Evolutionary conservation across 2,329 filamentous ascomycete genomes (phyloP), one percentile per base, ranked within the genome.

Genomic region (Aureobasidium mangrovei): DNA sequence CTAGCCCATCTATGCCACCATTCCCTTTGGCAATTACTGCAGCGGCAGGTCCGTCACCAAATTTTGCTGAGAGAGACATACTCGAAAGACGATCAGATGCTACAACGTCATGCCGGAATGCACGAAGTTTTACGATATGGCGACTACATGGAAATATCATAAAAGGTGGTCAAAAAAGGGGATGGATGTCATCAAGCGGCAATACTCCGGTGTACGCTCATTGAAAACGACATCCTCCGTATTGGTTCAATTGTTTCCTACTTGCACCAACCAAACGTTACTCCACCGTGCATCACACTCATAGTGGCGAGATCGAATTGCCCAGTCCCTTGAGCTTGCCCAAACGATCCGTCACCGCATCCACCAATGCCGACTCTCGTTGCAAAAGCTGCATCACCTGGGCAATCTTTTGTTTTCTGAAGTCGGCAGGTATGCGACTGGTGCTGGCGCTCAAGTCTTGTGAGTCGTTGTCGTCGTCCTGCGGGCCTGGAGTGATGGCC

Each of bases 331-430:
- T 72, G 53, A 88, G 69, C 58, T 74, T 77, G 65, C 84, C 80
- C 58, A 88, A 68, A 55, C 84, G 75, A 55, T 74, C 74, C 60
- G 77, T 82, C 26, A 86, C 78, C 26, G 81, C 84, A 60, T 87
- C 83, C 5, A 88, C 80, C 62, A 88, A 67, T 4, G 82, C 82
- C 44, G 79, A 79, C 69, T 88, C 84, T 29, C 84, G 73, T 55
- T 84, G 81, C 59, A 88, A 69, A 57, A 86, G 67, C 29, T 70
- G 70, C 68, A 81, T 81, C 26, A 88, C 81, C 64, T 85, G 78
- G 55, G 74, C 74, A 60, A 87, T 68, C 69, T 85, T 86, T 48
- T 74, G 77, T 68, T 76, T 79, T 56, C 82, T 75, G 56, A 86
- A 76, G 53, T 83, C 80, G 24, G 75, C 70, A 9, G 82, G 79